A percentile compares a stretch with the other conserved stretches of the same genome.
Evolutionary conservation across 805 yeast genomes (phyloP).

Genomic region (Teunomyces kruisii): DNA sequence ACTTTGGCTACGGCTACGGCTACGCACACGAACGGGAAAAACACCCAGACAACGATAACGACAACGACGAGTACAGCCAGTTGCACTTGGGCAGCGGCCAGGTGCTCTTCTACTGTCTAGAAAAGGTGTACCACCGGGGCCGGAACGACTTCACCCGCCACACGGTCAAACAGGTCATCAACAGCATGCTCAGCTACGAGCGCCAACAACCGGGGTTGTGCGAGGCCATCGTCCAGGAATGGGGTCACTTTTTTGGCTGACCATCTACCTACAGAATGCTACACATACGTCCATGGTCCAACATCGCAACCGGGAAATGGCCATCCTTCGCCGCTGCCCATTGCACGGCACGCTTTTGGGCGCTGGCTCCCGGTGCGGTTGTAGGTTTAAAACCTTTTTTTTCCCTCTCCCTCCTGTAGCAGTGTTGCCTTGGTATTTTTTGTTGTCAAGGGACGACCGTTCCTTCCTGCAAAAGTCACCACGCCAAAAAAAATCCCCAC

Average conservation of each 20-base stretch:
- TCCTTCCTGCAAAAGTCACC: neutral
- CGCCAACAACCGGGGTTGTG: conserved; percentile 58
- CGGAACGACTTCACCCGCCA: conserved; percentile 46
- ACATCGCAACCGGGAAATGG: neutral
- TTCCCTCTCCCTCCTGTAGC: too few species aligned
- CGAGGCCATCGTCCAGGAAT: conserved; percentile 66
- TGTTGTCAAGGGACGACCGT: neutral
- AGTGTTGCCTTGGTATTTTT: too few species aligned
- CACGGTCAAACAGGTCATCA: conserved; percentile 44
- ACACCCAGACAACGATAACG: too few species aligned
- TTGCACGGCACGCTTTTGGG: too few species aligned
- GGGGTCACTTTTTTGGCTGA: neutral
- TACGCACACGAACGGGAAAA: too few species aligned
- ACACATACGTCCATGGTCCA: too few species aligned
- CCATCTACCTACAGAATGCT: too few species aligned
- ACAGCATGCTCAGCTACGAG: conserved; percentile 47
- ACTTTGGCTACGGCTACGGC: too few species aligned
- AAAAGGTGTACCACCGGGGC: conserved; percentile 53
- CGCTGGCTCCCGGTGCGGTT: too few species aligned
- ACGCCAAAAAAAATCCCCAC: too few species aligned
- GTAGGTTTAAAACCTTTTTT: too few species aligned
- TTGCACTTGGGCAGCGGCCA: conserved; percentile 23
- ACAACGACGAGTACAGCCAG: neutral
- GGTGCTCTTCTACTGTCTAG: conserved; percentile 45
- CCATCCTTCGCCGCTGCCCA: too few species aligned